Base-by-base conservation (phyloP, 805 yeast species). In the Wickerhamiella vanderwaltii region DNA sequence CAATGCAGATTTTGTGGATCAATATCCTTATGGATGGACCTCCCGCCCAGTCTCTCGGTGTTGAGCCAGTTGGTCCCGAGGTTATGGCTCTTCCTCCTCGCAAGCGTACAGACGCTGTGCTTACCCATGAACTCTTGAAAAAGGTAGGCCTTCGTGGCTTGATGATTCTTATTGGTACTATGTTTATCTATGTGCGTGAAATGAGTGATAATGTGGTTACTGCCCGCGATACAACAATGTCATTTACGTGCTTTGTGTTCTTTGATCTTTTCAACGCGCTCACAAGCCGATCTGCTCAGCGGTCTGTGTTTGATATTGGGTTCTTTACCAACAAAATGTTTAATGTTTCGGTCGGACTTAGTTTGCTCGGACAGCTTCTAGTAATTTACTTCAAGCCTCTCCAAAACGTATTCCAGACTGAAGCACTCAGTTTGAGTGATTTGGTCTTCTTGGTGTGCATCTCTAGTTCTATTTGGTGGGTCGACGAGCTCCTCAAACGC, bases 1-100 rank as follows among this genome's bases (percentile, higher is more conserved):
- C 98, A 22, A 88, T 88, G 98, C 97, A 91, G 67, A 91, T 88
- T 53, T 67, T 88, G 54, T 88, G 97, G 96, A 88, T 88, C 59
- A 88, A 88, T 59, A 91, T 88, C 48, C 69, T 88, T 44, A 88
- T 88, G 98, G 98, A 88, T 64, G 98, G 98, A 1, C 98, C 98
- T 9, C 98, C 98, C 3, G 97, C 97, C 1, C 98, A 88, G 64
- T 82, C 94, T 0, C 67, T 88, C 33, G 98, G 98, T 45, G 97
- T 91, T 24, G 98, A 88, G 63, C 94, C 95, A 1, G 97, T 88
- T 11, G 97, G 88, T 56, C 86, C 81, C 47, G 94, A 81, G 58
- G 95, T 88, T 29, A 87, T 88, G 96, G 75, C 72, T 48, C 82
- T 80, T 57, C 96, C 97, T n/a, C 98, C 98, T 41, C 77, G 99